phyloP scores from a whole-genome alignment of 2,329 filamentous ascomycete species.

The Ophiocordyceps camponoti-floridani region DNA sequence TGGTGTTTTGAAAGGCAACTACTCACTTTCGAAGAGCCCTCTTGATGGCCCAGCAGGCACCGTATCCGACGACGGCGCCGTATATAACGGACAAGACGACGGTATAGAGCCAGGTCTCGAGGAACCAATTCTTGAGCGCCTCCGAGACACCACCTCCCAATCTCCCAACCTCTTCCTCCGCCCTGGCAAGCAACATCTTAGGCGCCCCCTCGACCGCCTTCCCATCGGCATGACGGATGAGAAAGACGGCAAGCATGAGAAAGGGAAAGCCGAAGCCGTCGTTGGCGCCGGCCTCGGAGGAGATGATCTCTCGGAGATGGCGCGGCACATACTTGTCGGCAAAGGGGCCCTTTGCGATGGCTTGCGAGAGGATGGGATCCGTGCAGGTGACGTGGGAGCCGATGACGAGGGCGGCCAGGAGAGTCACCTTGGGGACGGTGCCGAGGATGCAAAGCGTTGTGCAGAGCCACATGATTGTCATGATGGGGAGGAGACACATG shows the following conservation, averaged over 20 bases:
- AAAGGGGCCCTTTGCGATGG: conserved; percentile 41
- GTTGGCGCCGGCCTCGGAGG: conserved; percentile 34
- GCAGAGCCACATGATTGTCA: conserved; percentile 38
- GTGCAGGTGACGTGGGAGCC: conserved; percentile 43
- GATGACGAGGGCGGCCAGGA: conserved; percentile 36
- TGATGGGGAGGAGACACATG: conserved; percentile 37
- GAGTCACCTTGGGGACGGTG: conserved; percentile 33
- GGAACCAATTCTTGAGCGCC: conserved; percentile 36
- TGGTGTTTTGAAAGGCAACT: background rate
- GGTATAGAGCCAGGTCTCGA: conserved; percentile 43
- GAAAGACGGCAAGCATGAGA: conserved; percentile 9
- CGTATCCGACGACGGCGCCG: conserved; percentile 30
- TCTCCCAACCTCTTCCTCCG: conserved; percentile 22
- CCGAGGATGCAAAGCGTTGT: conserved; percentile 37
- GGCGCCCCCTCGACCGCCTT: background rate
- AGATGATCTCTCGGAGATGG: conserved; percentile 40
- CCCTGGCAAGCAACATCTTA: conserved; percentile 6
- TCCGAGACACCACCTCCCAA: conserved; percentile 31
- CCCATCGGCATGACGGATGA: conserved; percentile 33
- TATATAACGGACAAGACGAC: conserved; percentile 34
- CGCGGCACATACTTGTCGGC: conserved; percentile 42
- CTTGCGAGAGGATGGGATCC: conserved; percentile 43
- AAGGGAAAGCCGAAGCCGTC: conserved; percentile 2
- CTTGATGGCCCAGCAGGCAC: conserved; percentile 26
- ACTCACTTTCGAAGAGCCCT: conserved; percentile 17